These are phyloP conservation scores for Gentiana dahurica DNA, from an alignment of 257 asterid species.

Conservation along the genomic window DNA sequence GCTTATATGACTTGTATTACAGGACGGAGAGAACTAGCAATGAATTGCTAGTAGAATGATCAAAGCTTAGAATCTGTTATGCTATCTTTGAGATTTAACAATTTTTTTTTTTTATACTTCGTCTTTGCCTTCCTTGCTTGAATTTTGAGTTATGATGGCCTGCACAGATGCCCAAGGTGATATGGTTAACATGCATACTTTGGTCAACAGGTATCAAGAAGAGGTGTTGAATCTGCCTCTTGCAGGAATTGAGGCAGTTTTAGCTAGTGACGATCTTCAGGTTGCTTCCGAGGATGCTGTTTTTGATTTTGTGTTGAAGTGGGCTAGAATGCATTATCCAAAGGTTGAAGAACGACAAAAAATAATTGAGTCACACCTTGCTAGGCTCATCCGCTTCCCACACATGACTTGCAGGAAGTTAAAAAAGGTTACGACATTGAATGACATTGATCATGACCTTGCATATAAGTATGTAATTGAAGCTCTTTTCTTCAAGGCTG, in stretches of 20 bases:
- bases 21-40: no score
- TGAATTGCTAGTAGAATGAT: no score
- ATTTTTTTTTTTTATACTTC: neutral
- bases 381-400: constrained; percentile 67
- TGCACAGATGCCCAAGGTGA: no score
- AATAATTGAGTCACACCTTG: constrained; percentile 45
- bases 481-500: constrained; percentile 71
- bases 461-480: constrained; percentile 62
- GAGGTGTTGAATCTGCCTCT: constrained; percentile 69
- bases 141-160: no score
- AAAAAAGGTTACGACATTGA: constrained; percentile 51
- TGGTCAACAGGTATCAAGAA: constrained; percentile 43
- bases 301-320: constrained; percentile 61
- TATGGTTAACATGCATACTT: neutral
- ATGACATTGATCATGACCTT: constrained; percentile 50
- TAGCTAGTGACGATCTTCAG: constrained; percentile 64
- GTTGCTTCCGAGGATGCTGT: constrained; percentile 80
- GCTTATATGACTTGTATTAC: no score
- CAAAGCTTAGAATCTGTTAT: no score
- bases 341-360: constrained; percentile 54
- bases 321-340: constrained; percentile 66
- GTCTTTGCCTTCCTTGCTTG: neutral
- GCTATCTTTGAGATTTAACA: no score
- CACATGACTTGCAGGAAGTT: constrained; percentile 79
- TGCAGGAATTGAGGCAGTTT: constrained; percentile 65